Evolutionary conservation across 345 rosid species (phyloP), one percentile per base, ranked within the genome.

Genomic region (Schrenkiella parvula): DNA sequence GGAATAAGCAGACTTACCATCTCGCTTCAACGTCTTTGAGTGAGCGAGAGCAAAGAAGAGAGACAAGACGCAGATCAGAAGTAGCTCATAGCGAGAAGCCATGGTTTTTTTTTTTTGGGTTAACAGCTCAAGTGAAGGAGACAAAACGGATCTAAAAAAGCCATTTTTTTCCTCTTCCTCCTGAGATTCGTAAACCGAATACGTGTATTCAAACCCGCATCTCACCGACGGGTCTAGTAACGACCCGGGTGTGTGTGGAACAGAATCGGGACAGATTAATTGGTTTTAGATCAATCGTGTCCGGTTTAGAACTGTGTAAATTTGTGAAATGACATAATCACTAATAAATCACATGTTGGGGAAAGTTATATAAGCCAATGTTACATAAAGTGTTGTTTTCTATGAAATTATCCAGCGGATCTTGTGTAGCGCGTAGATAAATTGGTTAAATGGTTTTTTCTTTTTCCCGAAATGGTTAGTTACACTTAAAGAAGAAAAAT

Each of bases 11-110:
- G 25, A 64, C 19, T 38, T 70, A 76, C 80, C 80, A 70, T 76
- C 80, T 64, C 80, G 76, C 60, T 76, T 76, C 47, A 76, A 50
- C 4, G 80, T 76, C 62, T 76, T 76, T 12, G 76, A 70, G 10
- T 70, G 76, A 48, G 68, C 23, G 31, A 70, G 15, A 70, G 32
- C 68, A 64, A 10, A 48, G 0, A 57, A 38, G 52, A 70, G 48
- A 48, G 68, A 64, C 2, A 70, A 48, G 48, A 64, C 34, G 11
- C 76, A 70, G 63, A 76, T 76, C 62, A 70, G n/a, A 56, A 76
- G 67, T 38, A 76, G 76, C 67, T 64, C 66, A 70, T 32, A 28
- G 48, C 61, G 72, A 70, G 62, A 54, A 56, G 76, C 76, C 80
- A 76, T 76, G 8, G 41, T 52, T 25, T 25, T 43, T 55, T n/a